phyloP scores from a whole-genome alignment of 768 basidiomycete species.

The Tricholomella constricta region DNA sequence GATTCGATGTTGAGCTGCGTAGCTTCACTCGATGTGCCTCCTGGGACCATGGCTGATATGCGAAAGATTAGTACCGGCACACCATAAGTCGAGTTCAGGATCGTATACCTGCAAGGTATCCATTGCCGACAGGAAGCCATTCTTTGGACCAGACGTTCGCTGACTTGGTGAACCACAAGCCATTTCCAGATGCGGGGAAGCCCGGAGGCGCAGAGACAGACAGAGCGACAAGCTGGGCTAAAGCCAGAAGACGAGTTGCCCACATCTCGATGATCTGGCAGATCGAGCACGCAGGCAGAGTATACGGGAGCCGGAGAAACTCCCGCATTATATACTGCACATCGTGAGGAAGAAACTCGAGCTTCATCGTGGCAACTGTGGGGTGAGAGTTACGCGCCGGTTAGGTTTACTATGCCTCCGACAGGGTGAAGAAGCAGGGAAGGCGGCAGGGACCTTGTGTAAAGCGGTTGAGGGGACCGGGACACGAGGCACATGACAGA shows the following conservation, averaged over 20 bases:
- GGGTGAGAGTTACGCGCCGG: not conserved
- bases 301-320: slow-evolving; percentile 12
- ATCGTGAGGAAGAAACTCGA: slow-evolving; percentile 8
- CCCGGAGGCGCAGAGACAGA: slow-evolving; percentile 35
- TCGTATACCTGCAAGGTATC: slow-evolving; percentile 60
- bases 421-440: slow-evolving; percentile 7
- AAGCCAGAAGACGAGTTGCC: slow-evolving; percentile 23
- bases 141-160: slow-evolving; percentile 59
- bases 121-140: slow-evolving; percentile 74
- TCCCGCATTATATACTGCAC: slow-evolving; percentile 17
- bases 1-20: slow-evolving; percentile 76
- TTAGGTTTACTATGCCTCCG: slow-evolving; percentile 1
- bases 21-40: slow-evolving; percentile 59
- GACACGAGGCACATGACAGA: slow-evolving; percentile 23
- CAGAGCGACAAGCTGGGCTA: slow-evolving; percentile 22
- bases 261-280: slow-evolving; percentile 23
- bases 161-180: slow-evolving; percentile 64
- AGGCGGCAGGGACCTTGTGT: slow-evolving; percentile 15
- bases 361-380: slow-evolving; percentile 21
- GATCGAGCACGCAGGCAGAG: slow-evolving; percentile 8
- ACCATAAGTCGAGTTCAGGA: not conserved
- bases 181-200: slow-evolving; percentile 77
- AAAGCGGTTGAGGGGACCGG: slow-evolving; percentile 16
- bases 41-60: slow-evolving; percentile 62
- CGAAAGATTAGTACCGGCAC: not conserved